Conservation (phyloP, 257 asterid genomes). For the Knoxia roxburghii region DNA sequence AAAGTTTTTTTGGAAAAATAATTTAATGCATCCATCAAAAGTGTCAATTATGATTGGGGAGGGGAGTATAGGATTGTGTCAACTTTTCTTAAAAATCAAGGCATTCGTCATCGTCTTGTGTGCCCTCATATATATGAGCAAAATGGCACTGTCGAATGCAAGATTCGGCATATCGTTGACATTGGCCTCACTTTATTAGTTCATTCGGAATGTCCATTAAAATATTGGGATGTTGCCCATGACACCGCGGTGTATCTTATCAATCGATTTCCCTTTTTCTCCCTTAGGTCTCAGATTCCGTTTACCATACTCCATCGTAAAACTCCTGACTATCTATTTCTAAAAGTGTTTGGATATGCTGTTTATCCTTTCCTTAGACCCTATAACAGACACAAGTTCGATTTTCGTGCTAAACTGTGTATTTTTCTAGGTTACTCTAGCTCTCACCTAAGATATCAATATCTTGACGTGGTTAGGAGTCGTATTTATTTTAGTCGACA, state of each 20-base stretch:
- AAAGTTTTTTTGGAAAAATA: too few species aligned
- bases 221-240: background rate
- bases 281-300: background rate
- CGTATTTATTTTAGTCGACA: background rate
- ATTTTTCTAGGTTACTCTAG: background rate
- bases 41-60: too few species aligned
- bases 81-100: background rate
- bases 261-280: background rate
- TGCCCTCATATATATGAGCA: background rate
- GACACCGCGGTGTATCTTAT: background rate
- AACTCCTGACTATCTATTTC: background rate
- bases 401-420: background rate
- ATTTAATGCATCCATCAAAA: too few species aligned
- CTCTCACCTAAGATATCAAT: background rate
- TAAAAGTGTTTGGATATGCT: background rate
- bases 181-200: background rate
- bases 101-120: background rate
- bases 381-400: too few species aligned
- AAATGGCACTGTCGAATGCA: background rate
- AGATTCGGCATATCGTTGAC: background rate
- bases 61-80: too few species aligned
- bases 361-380: background rate
- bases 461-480: background rate
- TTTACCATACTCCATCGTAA: background rate
- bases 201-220: background rate